A percentile compares a stretch with the other conserved stretches of the same genome.
Evolutionary conservation across 2,329 filamentous ascomycete species (phyloP).

Genomic region (Aspergillus fructus): DNA sequence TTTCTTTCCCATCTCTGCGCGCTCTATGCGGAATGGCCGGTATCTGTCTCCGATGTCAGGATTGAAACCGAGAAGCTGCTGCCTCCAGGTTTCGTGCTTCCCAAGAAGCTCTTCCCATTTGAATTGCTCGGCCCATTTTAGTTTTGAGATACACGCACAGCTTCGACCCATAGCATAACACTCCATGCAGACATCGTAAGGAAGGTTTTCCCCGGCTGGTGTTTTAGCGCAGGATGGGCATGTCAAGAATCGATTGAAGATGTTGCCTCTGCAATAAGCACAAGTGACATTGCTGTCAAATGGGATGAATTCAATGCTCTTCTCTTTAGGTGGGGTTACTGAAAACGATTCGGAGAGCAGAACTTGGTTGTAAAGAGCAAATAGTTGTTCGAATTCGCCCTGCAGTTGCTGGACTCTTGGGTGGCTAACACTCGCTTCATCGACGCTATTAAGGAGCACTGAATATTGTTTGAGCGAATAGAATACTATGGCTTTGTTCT

Average conservation of each 20-base stretch:
- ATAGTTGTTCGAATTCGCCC: slow-evolving; percentile 78
- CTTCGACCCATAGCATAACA: slow-evolving; percentile 97
- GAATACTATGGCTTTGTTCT: slow-evolving; percentile 94
- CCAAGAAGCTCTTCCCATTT: slow-evolving; percentile 73
- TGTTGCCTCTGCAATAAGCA: slow-evolving; percentile 92
- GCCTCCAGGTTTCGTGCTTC: slow-evolving; percentile 80
- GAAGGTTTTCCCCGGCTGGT: slow-evolving; percentile 66
- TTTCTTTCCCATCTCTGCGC: slow-evolving; percentile 67
- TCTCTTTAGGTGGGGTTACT: slow-evolving; percentile 60
- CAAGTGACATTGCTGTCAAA: slow-evolving; percentile 94
- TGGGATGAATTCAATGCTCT: slow-evolving; percentile 69
- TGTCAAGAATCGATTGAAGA: slow-evolving; percentile 94
- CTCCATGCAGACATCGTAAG: slow-evolving; percentile 97
- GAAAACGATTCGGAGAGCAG: slow-evolving; percentile 84
- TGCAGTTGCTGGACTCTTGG: slow-evolving; percentile 68
- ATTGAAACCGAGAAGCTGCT: slow-evolving; percentile 72
- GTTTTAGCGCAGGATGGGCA: slow-evolving; percentile 77
- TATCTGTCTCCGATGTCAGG: slow-evolving; percentile 66
- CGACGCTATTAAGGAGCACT: slow-evolving; percentile 57
- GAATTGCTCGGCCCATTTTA: slow-evolving; percentile 93
- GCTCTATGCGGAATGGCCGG: slow-evolving; percentile 62
- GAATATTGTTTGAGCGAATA: slow-evolving; percentile 81
- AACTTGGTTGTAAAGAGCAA: slow-evolving; percentile 73
- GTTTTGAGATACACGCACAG: slow-evolving; percentile 79
- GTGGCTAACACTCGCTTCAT: slow-evolving; percentile 46